phyloP scores from a whole-genome alignment of 2,329 filamentous ascomycete species.

The Neobulgaria alba region DNA sequence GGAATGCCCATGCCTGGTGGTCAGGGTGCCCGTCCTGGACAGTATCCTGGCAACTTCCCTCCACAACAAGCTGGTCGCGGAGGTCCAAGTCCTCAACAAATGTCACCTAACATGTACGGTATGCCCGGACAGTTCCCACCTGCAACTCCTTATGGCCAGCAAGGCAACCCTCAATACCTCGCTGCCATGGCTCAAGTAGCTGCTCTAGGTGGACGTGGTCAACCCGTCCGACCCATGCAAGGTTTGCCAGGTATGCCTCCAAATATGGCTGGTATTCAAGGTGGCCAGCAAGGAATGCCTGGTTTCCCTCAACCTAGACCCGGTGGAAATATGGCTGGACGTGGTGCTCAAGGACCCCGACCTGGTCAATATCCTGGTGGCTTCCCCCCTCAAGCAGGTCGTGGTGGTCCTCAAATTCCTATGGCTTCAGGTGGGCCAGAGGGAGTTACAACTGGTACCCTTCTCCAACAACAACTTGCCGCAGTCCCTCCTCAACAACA shows the following conservation, averaged over 20 bases:
- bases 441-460: slow-evolving; percentile 26
- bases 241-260: slow-evolving; percentile 65
- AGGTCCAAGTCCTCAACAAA: slow-evolving; percentile 70
- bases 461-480: slow-evolving; percentile 51
- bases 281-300: slow-evolving; percentile 45
- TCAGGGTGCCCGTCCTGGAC: slow-evolving; percentile 74
- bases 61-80: slow-evolving; percentile 83
- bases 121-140: slow-evolving; percentile 74
- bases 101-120: slow-evolving; percentile 80
- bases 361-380: slow-evolving; percentile 29
- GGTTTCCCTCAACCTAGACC: slow-evolving; percentile 43
- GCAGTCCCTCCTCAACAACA: slow-evolving; percentile 60
- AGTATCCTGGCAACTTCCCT: slow-evolving; percentile 74
- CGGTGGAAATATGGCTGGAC: slow-evolving; percentile 32
- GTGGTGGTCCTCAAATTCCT: slow-evolving; percentile 29
- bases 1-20: slow-evolving; percentile 60
- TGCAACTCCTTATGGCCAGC: slow-evolving; percentile 68
- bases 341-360: slow-evolving; percentile 27
- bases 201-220: slow-evolving; percentile 35
- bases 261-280: slow-evolving; percentile 51
- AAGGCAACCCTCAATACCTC: slow-evolving; percentile 70
- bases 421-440: slow-evolving; percentile 24
- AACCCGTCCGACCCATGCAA: slow-evolving; percentile 40
- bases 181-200: slow-evolving; percentile 69
- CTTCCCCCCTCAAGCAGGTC: slow-evolving; percentile 30